phyloP scores from a whole-genome alignment of 2,329 filamentous ascomycete genomes.

The Diaporthe sp. region DNA sequence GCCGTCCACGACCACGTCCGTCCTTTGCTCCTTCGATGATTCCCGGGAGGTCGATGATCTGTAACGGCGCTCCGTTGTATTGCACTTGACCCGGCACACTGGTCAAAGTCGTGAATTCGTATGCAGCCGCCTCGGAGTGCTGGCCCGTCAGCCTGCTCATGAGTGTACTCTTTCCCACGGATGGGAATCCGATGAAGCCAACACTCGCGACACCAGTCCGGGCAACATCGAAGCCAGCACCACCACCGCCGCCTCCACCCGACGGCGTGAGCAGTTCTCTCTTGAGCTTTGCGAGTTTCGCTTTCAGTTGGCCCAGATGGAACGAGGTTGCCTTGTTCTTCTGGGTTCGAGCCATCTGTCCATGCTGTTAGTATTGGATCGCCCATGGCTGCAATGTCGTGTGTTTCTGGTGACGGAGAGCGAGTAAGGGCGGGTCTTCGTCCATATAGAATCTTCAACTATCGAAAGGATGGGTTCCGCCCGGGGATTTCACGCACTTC shows the following conservation, averaged over 20 bases:
- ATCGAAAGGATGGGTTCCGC: slow-evolving; percentile 10
- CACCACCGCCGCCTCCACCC: slow-evolving; percentile 85
- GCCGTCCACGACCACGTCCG: slow-evolving; percentile 94
- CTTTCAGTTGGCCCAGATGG: slow-evolving; percentile 96
- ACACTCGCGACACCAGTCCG: slow-evolving; percentile 97
- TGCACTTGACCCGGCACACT: slow-evolving; percentile 96
- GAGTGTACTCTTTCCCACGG: slow-evolving; percentile 97
- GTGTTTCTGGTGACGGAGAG: not conserved
- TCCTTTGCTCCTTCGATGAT: slow-evolving; percentile 99
- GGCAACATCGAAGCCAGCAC: slow-evolving; percentile 95
- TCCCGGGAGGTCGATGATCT: slow-evolving; percentile 98
- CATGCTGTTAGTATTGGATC: slow-evolving; percentile 14
- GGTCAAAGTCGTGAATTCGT: slow-evolving; percentile 98
- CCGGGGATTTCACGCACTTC: slow-evolving; percentile 72
- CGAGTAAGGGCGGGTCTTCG: not conserved
- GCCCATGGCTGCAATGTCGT: not conserved
- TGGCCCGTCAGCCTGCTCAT: slow-evolving; percentile 96
- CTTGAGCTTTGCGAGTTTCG: slow-evolving; percentile 98
- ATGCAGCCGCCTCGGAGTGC: slow-evolving; percentile 96
- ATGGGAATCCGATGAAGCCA: slow-evolving; percentile 98
- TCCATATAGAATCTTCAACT: not conserved
- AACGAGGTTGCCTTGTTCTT: slow-evolving; percentile 97
- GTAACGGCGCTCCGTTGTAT: slow-evolving; percentile 96
- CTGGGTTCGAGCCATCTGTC: slow-evolving; percentile 77
- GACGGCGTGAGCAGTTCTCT: slow-evolving; percentile 91